Percentiles rank a stretch among this genome's conserved stretches.
These are phyloP conservation scores for Tulasnella sp. DNA, from an alignment of 768 basidiomycete genomes.

Conservation along the genomic window DNA sequence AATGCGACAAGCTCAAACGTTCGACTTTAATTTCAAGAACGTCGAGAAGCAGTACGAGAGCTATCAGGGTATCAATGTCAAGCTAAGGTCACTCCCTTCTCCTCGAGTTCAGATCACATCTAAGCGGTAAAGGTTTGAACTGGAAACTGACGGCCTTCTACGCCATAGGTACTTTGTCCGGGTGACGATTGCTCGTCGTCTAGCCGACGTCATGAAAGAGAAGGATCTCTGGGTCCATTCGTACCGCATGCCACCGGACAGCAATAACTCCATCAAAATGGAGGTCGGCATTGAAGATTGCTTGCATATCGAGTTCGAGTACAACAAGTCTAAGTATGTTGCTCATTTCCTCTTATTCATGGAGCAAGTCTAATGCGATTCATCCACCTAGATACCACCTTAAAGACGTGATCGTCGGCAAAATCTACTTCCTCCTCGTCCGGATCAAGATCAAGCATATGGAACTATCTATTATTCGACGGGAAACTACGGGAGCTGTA, in stretches of 20 bases:
- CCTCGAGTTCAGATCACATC: too few relatives aligned
- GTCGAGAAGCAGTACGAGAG: slow-evolving; percentile 99
- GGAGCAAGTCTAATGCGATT: neutral
- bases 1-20: slow-evolving; percentile 91
- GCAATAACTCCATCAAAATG: slow-evolving; percentile 98
- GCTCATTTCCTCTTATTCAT: neutral
- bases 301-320: slow-evolving; percentile 97
- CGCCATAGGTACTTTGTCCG: slow-evolving; percentile 76
- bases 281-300: slow-evolving; percentile 99
- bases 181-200: slow-evolving; percentile 79
- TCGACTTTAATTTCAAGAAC: slow-evolving; percentile 96
- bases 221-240: slow-evolving; percentile 98
- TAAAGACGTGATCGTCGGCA: slow-evolving; percentile 98
- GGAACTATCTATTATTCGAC: slow-evolving; percentile 95
- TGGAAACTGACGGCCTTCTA: neutral
- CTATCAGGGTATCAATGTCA: slow-evolving; percentile 97
- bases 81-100: slow-evolving; percentile 62
- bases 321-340: slow-evolving; percentile 96
- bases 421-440: slow-evolving; percentile 97
- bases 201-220: slow-evolving; percentile 91
- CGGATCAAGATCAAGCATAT: slow-evolving; percentile 99
- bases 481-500: slow-evolving; percentile 92
- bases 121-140: neutral
- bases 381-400: slow-evolving; percentile 74
- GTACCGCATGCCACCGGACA: slow-evolving; percentile 97